Base-by-base conservation (phyloP, 108 stramenopile genomes). In the Skeletonema marinoi region DNA sequence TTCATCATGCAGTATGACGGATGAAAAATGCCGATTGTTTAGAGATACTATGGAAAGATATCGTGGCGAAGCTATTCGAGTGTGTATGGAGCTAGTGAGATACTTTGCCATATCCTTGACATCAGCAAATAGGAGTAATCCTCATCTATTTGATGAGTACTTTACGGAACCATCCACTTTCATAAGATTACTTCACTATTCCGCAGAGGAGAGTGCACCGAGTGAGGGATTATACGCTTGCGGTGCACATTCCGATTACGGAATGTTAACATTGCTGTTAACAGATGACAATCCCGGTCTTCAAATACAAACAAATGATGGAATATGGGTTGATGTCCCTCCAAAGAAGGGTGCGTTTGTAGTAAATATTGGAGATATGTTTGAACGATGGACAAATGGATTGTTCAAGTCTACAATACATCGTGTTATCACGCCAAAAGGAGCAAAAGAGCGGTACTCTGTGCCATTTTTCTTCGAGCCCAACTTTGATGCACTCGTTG, bases 341-440 rank as follows among this genome's bases (percentile, higher is more conserved):
- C 88, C 85, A 29, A 38, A 69, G 36, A 68, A 72, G 6, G 78
- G 68, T 41, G 81, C 81, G n/a, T 93, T 91, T 71, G 88, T 95
- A 10, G 89, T 95, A n/a, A 95, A 95, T 69, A 66, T 92, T 38
- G 93, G 93, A 39, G 92, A 96, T 68, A 86, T 94, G 90, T 80
- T 94, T 58, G 82, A 93, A 77, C 42, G 87, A 60, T 95, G 94
- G 94, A 90, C 92, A 11, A 92, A 95, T 75, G 92, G 89, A 29
- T 38, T 71, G 16, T 95, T 77, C 67, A 56, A 67, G 14, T 86
- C 87, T 36, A 95, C 94, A 3, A 56, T 88, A 3, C 94, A 95
- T 74, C 86, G 94, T 17, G 91, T 95, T 4, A 56, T 88, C 32
- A 87, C 73, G 48, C 62, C 70, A 39, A 62, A 38, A 21, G 66